Evolutionary conservation across 768 basidiomycete genomes (phyloP).

Genomic region (Amanita pseudoporphyria): DNA sequence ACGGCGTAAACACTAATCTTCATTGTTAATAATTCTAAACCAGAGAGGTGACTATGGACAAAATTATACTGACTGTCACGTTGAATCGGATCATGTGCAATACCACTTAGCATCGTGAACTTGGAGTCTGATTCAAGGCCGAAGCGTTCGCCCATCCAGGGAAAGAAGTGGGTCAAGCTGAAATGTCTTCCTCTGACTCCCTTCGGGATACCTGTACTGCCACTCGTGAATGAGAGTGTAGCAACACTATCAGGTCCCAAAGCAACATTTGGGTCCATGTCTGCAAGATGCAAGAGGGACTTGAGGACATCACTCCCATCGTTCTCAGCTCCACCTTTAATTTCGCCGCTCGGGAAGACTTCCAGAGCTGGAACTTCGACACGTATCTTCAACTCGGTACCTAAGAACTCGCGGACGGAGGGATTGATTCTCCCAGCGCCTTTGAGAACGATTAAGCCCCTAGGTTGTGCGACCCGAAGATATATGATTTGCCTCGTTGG

Average conservation of each 20-base stretch:
- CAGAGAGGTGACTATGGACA: background rate
- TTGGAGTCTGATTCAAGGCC: constrained; percentile 62
- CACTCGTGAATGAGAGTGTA: constrained; percentile 93
- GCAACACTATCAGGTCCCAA: constrained; percentile 95
- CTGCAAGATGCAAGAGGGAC: constrained; percentile 41
- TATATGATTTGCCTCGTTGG: constrained; percentile 89
- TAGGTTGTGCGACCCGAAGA: constrained; percentile 85
- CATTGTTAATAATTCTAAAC: background rate
- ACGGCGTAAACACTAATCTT: constrained; percentile 87
- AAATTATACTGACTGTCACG: constrained; percentile 76
- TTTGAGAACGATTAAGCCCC: constrained; percentile 83
- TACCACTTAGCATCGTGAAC: constrained; percentile 98
- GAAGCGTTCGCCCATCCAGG: constrained; percentile 95
- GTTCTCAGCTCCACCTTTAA: constrained; percentile 50
- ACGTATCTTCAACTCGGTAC: constrained; percentile 70
- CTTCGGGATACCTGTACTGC: constrained; percentile 96
- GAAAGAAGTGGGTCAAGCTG: constrained; percentile 97
- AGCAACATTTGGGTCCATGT: constrained; percentile 68
- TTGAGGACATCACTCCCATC: constrained; percentile 51
- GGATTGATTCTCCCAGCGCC: constrained; percentile 79
- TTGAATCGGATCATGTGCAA: constrained; percentile 98
- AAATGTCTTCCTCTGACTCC: constrained; percentile 95
- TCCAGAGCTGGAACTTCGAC: constrained; percentile 88
- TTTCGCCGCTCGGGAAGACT: constrained; percentile 50
- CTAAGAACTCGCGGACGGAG: constrained; percentile 76